phyloP scores from a whole-genome alignment of 495 filamentous ascomycete genomes.

The Xylaria telfairii region DNA sequence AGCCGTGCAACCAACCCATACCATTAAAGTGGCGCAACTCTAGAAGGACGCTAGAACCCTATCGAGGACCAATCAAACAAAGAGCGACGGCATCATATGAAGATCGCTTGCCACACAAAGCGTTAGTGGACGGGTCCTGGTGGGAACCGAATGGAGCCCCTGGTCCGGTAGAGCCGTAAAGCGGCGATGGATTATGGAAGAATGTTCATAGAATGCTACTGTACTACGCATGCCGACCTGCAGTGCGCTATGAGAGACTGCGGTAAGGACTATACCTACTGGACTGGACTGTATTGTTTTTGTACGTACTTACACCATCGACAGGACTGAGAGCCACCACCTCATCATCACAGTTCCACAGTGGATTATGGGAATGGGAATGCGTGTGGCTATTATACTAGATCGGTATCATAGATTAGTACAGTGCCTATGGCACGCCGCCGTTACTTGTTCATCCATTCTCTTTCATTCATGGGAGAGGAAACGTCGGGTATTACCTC shows the following conservation, averaged over 20 bases:
- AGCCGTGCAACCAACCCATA: conserved; percentile 20
- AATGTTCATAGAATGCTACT: conserved; percentile 9
- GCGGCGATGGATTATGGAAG: conserved; percentile 20
- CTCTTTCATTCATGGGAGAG: background rate
- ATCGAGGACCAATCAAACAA: conserved; percentile 37
- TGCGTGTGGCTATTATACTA: background rate
- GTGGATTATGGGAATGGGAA: background rate
- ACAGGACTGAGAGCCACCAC: conserved; percentile 4
- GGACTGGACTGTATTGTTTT: too few relatives aligned
- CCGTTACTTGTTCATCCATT: background rate
- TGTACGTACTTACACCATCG: too few relatives aligned
- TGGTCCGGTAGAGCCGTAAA: conserved; percentile 21
- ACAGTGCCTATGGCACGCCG: background rate
- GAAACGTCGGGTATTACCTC: background rate
- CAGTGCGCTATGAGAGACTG: background rate
- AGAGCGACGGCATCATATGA: conserved; percentile 28
- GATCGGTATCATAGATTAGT: background rate
- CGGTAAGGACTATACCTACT: too few relatives aligned
- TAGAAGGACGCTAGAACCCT: conserved; percentile 47
- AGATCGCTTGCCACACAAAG: conserved; percentile 31
- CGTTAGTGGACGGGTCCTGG: conserved; percentile 1
- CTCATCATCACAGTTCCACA: background rate
- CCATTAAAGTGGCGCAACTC: conserved; percentile 41
- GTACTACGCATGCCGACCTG: background rate
- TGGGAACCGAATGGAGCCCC: conserved; percentile 8